Percentiles rank a stretch among this genome's conserved stretches.
Conservation (phyloP, 805 yeast species). For the Pichia thaimueangensis region DNA sequence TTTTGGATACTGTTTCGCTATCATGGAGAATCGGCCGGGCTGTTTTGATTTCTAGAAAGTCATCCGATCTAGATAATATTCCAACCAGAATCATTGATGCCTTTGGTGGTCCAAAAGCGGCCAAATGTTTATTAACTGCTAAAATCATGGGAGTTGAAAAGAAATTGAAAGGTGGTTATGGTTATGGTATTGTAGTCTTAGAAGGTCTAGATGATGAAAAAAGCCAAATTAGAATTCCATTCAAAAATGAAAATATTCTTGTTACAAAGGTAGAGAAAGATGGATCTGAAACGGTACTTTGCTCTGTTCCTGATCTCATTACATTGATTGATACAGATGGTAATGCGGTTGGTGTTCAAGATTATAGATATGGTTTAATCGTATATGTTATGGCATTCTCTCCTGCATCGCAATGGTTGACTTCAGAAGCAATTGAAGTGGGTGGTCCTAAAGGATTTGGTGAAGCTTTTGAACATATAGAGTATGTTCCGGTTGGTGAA, state of each 20-base stretch:
- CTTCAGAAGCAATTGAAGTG: neutral
- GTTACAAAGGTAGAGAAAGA: neutral
- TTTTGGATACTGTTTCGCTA: neutral
- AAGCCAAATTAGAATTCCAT: neutral
- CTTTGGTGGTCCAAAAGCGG: neutral
- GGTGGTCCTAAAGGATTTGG: neutral
- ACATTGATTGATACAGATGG: neutral
- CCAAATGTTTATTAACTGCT: neutral
- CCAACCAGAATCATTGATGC: neutral
- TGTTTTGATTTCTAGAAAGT: neutral
- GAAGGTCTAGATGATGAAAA: neutral
- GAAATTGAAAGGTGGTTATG: neutral
- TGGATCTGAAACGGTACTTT: neutral
- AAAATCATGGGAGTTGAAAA: constrained; percentile 1
- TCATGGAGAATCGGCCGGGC: constrained; percentile 1
- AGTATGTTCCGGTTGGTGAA: neutral
- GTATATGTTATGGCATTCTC: neutral
- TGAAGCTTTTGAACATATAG: neutral
- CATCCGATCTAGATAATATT: neutral
- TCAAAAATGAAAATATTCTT: constrained; percentile 1
- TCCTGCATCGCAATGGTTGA: neutral
- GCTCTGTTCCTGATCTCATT: neutral
- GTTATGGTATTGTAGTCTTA: neutral
- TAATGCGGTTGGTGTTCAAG: neutral
- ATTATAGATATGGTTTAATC: constrained; percentile 1